phyloP scores from a whole-genome alignment of 1,284 basidiomycete genomes.

The Cystobasidiaceae sp. region DNA sequence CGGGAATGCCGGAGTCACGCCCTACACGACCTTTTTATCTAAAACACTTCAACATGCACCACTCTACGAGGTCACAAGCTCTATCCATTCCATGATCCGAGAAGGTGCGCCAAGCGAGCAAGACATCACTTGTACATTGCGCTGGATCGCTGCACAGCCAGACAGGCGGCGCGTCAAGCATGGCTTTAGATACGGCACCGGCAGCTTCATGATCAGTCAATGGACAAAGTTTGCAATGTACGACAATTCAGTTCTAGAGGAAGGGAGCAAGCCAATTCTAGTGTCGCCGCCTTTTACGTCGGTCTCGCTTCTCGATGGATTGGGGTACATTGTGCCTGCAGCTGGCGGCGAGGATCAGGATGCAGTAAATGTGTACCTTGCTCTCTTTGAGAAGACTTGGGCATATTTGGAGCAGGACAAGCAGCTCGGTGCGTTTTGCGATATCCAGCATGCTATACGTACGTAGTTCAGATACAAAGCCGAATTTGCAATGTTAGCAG shows the following conservation, averaged over 20 bases:
- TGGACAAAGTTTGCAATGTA: not conserved
- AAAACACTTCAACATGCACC: not conserved
- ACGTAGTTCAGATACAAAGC: too few relatives aligned
- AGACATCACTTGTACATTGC: not conserved
- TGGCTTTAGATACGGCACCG: not conserved
- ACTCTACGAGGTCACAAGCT: not conserved
- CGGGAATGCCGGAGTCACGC: not conserved
- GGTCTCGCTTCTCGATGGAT: slow-evolving; percentile 37
- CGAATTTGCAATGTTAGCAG: too few relatives aligned
- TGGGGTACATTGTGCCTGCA: slow-evolving; percentile 31
- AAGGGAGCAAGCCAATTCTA: slow-evolving; percentile 31
- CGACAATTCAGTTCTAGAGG: slow-evolving; percentile 35
- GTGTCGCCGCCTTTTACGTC: slow-evolving; percentile 37
- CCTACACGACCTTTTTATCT: not conserved
- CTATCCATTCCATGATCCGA: not conserved
- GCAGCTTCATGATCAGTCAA: not conserved
- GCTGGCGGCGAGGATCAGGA: slow-evolving; percentile 2
- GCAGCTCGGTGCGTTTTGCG: not conserved
- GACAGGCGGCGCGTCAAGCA: not conserved
- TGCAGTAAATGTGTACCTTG: not conserved
- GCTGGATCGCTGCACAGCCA: not conserved
- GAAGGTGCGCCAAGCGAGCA: not conserved
- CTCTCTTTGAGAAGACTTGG: not conserved
- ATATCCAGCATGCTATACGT: too few relatives aligned
- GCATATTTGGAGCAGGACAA: not conserved